Base-by-base conservation (phyloP, 108 stramenopile species). In the Cyclostephanos tholiformis region DNA sequence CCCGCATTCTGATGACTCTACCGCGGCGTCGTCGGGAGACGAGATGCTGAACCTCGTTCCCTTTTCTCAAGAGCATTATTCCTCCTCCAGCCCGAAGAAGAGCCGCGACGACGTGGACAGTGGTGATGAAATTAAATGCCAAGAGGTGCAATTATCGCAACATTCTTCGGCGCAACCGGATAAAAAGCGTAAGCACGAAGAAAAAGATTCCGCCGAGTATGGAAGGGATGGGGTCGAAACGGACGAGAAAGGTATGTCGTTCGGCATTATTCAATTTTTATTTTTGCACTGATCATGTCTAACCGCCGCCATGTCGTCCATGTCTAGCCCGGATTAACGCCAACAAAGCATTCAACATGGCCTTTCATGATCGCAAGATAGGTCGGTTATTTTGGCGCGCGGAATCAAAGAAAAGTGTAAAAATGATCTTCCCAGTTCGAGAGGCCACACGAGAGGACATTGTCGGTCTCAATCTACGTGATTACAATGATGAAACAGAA, bases 401-500 rank as follows among this genome's bases (percentile, higher is more conserved):
- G 23, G 26, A 39, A 38, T 25, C 43, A 4, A 56, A 44, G 56
- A 69, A 69, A 44, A 36, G 52, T 20, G 46, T 35, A 8, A 44
- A 43, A 29, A 27, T 36, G 23, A 53, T 69, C 3, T 69, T 41
- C 19, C 68, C 68, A 36, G 52, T 69, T 58, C 68, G 68, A 58
- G 68, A 29, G 16, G 68, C 43, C 23, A 38, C 68, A 0, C 27
- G 41, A 4, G 68, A 69, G 25, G 68, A 69, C 39, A 58, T 44
- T 1, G 43, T 69, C 29, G 68, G 68, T 0, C 68, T 69, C 1
- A n/a, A 7, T 11, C 68, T 69, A 25, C 25, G 17, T 4, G 57
- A 69, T 22, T 69, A 52, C 51, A 44, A 69, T 57, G 51, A 27
- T 20, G 68, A 69, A 32, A 69, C 56, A 20, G 56, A 69, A 23